Conservation (phyloP, 202 grass and related monocot species). For the Zizania palustris region DNA sequence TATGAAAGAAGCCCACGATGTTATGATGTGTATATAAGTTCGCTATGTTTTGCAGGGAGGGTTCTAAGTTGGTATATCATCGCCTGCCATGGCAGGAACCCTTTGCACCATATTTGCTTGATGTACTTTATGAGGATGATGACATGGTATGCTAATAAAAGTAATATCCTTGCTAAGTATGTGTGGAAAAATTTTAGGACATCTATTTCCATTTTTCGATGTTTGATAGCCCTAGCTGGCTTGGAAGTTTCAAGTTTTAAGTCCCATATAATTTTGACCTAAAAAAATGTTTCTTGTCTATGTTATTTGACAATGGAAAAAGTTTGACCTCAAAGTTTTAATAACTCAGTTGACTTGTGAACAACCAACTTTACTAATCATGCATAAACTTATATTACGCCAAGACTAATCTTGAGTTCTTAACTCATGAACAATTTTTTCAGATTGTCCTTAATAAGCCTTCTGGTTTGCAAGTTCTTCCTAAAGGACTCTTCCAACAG, state of each 20-base stretch:
- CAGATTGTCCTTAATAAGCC: slow-evolving; percentile 88
- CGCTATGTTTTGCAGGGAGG: slow-evolving; percentile 52
- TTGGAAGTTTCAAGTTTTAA: slow-evolving; percentile 23
- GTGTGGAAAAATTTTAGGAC: slow-evolving; percentile 12
- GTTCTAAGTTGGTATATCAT: slow-evolving; percentile 72
- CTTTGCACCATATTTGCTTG: slow-evolving; percentile 57
- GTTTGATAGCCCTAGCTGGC: not conserved
- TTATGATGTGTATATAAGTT: not conserved
- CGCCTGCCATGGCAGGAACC: slow-evolving; percentile 81
- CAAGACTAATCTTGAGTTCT: not conserved
- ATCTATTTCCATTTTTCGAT: not conserved
- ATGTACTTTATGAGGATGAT: slow-evolving; percentile 90
- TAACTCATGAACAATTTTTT: slow-evolving; percentile 32
- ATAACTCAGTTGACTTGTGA: not conserved
- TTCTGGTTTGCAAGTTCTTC: slow-evolving; percentile 92
- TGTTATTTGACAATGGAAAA: not conserved
- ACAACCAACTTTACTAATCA: slow-evolving; percentile 2
- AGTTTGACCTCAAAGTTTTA: not conserved
- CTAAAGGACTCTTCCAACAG: slow-evolving; percentile 94
- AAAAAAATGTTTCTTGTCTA: not conserved
- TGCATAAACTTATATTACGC: not conserved
- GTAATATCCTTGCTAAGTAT: slow-evolving; percentile 10
- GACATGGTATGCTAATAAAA: slow-evolving; percentile 63
- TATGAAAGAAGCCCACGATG: slow-evolving; percentile 1
- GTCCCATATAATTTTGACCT: not conserved